These are phyloP conservation scores for Candida hispaniensis DNA, from an alignment of 805 yeast species.

Conservation along the genomic window DNA sequence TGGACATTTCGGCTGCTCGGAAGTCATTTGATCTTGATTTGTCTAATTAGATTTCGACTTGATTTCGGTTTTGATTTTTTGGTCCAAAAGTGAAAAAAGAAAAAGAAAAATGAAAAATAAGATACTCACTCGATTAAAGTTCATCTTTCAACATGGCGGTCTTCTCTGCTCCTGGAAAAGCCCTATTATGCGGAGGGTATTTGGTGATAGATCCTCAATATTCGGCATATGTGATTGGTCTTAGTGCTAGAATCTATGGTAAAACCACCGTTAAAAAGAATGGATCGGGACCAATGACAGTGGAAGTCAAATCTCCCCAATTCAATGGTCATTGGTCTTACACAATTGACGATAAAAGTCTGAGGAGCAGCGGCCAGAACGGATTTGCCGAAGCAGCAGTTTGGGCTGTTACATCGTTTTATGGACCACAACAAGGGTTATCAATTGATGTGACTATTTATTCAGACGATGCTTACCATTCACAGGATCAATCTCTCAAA, in stretches of 20 bases:
- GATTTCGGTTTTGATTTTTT: too few species aligned
- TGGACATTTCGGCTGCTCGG: slow-evolving; percentile 34
- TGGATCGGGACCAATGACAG: slow-evolving; percentile 20
- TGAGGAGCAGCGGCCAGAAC: slow-evolving; percentile 33
- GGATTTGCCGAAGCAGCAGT: slow-evolving; percentile 69
- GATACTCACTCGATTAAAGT: too few species aligned
- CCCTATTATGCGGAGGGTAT: slow-evolving; percentile 89
- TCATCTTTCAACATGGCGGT: slow-evolving; percentile 34
- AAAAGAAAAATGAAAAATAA: too few species aligned
- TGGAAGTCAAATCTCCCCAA: slow-evolving; percentile 62
- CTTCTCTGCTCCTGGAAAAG: slow-evolving; percentile 94
- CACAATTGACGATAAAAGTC: slow-evolving; percentile 20
- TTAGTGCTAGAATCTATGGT: slow-evolving; percentile 85
- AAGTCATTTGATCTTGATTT: too few species aligned
- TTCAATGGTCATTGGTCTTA: slow-evolving; percentile 68
- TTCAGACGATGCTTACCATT: slow-evolving; percentile 85
- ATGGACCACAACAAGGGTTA: slow-evolving; percentile 29
- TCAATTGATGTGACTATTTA: slow-evolving; percentile 47
- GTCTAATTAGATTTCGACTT: too few species aligned
- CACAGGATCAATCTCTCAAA: slow-evolving; percentile 43
- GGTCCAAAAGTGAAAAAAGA: too few species aligned
- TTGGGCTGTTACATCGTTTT: slow-evolving; percentile 43
- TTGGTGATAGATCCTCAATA: slow-evolving; percentile 72
- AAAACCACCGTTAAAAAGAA: slow-evolving; percentile 40
- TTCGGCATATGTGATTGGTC: slow-evolving; percentile 70